These are phyloP conservation scores for Thermothielavioides terrestris DNA, from an alignment of 495 filamentous ascomycete genomes.

Conservation along the genomic window DNA sequence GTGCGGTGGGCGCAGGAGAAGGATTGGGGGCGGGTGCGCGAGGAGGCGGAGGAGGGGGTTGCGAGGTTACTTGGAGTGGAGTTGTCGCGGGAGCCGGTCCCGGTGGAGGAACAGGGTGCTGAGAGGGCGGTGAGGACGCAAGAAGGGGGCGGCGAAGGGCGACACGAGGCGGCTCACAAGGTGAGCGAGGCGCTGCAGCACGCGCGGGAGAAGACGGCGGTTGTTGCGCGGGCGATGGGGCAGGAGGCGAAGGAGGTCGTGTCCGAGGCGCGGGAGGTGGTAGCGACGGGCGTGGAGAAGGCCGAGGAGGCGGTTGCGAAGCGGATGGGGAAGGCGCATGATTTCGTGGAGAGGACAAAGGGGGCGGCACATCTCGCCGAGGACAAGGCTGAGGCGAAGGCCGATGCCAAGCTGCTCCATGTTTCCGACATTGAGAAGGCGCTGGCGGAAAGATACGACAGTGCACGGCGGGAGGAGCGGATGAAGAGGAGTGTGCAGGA, in stretches of 20 bases:
- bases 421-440: conserved; percentile 37
- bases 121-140: conserved; percentile 19
- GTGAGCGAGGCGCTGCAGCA: conserved; percentile 3
- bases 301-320: conserved; percentile 18
- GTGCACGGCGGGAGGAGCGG: conserved; percentile 14
- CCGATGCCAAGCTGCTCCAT: conserved; percentile 21
- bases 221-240: conserved; percentile 3
- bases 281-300: conserved; percentile 26
- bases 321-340: conserved; percentile 24
- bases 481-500: conserved; percentile 36
- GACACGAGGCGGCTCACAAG: conserved; percentile 8
- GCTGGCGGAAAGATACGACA: conserved; percentile 40
- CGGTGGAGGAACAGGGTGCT: conserved; percentile 18
- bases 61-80: conserved; percentile 15
- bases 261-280: conserved; percentile 10
- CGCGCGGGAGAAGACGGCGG: neutral
- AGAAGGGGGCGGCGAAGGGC: conserved; percentile 23
- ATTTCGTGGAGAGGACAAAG: conserved; percentile 14
- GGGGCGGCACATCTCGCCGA: conserved; percentile 23
- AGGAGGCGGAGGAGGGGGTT: conserved; percentile 40
- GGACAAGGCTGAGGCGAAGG: conserved; percentile 17
- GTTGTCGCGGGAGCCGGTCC: conserved; percentile 6
- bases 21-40: conserved; percentile 53
- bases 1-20: conserved; percentile 59
- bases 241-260: conserved; percentile 16